A percentile compares a stretch with the other conserved stretches of the same genome.
Conservation (phyloP, 768 basidiomycete species). For the Mycena epipterygia region DNA sequence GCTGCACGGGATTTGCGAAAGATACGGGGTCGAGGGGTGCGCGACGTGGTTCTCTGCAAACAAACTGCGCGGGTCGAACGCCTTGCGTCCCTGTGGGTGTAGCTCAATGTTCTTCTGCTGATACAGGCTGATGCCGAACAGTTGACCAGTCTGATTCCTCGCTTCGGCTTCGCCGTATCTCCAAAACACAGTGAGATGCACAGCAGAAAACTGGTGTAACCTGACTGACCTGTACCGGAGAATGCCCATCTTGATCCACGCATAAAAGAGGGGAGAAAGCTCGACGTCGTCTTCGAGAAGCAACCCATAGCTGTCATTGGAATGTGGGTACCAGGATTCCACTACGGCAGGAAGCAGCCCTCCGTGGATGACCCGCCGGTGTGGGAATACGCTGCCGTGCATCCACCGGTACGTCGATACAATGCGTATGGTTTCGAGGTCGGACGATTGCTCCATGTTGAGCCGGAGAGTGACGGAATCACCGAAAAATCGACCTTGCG, state of each 20-base stretch:
- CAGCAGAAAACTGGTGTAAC: background rate
- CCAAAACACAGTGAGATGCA: background rate
- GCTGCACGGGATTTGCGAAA: conserved; percentile 90
- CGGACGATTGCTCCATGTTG: conserved; percentile 83
- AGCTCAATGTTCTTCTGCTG: conserved; percentile 89
- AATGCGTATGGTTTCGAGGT: conserved; percentile 68
- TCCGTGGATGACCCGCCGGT: conserved; percentile 83
- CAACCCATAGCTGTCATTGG: conserved; percentile 81
- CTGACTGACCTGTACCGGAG: conserved; percentile 75
- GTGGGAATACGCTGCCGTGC: conserved; percentile 69
- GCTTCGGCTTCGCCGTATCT: conserved; percentile 67
- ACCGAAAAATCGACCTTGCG: conserved; percentile 72
- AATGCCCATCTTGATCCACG: conserved; percentile 87
- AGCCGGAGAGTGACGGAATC: conserved; percentile 75
- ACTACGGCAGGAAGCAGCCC: conserved; percentile 88
- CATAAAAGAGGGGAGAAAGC: conserved; percentile 86
- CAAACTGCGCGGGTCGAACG: conserved; percentile 74
- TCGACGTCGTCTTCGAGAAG: conserved; percentile 91
- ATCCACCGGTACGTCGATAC: conserved; percentile 69
- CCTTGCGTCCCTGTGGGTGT: conserved; percentile 71
- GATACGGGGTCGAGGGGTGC: conserved; percentile 73
- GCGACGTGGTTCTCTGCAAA: conserved; percentile 61
- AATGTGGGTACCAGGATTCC: conserved; percentile 89
- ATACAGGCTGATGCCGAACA: conserved; percentile 90
- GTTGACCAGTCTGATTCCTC: conserved; percentile 54